These are phyloP conservation scores for Aspergillus ochraceus DNA, from an alignment of 2,329 filamentous ascomycete species.

Conservation along the genomic window DNA sequence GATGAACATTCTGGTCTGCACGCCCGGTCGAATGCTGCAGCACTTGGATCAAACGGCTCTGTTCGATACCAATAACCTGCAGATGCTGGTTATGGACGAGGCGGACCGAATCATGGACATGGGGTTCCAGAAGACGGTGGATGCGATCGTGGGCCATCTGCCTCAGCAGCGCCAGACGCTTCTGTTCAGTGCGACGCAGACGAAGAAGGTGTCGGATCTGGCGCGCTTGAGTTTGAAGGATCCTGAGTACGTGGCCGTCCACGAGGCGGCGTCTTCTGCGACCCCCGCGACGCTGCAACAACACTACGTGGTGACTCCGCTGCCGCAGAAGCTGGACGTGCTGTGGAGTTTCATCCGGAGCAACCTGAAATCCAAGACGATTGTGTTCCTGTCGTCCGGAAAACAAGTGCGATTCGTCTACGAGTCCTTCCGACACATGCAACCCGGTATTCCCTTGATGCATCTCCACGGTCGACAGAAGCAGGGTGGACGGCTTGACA, in stretches of 20 bases:
- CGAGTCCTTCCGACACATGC: constrained; percentile 87
- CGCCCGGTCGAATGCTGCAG: constrained; percentile 90
- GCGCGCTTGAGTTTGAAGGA: constrained; percentile 84
- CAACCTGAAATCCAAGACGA: constrained; percentile 89
- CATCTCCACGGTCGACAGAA: constrained; percentile 95
- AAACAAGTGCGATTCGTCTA: constrained; percentile 97
- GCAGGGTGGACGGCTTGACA: constrained; percentile 82
- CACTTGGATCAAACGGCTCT: constrained; percentile 91
- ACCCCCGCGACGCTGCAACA: constrained; percentile 85
- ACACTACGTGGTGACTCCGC: constrained; percentile 82
- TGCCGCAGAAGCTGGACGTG: constrained; percentile 87
- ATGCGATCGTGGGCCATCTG: constrained; percentile 89
- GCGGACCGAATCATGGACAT: constrained; percentile 97
- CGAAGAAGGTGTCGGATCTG: constrained; percentile 87
- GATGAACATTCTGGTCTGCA: constrained; percentile 98
- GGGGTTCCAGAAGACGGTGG: constrained; percentile 88
- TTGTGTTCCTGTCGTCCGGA: constrained; percentile 91
- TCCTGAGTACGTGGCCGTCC: constrained; percentile 92
- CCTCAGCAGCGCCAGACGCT: constrained; percentile 84
- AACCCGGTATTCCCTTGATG: constrained; percentile 88
- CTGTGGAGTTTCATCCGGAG: constrained; percentile 89
- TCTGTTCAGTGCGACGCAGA: constrained; percentile 95
- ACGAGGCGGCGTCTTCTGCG: constrained; percentile 75
- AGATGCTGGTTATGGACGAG: constrained; percentile 92
- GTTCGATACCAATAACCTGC: constrained; percentile 85